Conservation (phyloP, 371 early-diverging fungal genomes). For the Syncephalastrum contaminatum region DNA sequence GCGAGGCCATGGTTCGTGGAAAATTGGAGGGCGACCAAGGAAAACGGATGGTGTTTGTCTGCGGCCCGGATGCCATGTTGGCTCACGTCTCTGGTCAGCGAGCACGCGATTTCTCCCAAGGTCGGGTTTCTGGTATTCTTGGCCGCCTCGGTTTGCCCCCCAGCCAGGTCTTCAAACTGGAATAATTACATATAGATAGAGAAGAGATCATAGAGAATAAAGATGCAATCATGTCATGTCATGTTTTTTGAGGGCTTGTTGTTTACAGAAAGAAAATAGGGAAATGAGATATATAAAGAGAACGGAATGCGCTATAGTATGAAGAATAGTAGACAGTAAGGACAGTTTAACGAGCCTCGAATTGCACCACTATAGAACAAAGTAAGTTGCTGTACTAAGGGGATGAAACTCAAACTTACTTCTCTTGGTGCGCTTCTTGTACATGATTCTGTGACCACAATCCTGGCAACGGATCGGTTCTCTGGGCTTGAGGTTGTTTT, state of each 20-base stretch:
- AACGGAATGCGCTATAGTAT: too few relatives aligned
- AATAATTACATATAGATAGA: conserved; percentile 5
- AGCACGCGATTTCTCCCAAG: conserved; percentile 43
- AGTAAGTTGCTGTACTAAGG: neutral
- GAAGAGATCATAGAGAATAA: too few relatives aligned
- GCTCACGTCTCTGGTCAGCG: conserved; percentile 38
- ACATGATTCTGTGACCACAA: conserved; percentile 95
- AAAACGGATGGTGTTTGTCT: conserved; percentile 35
- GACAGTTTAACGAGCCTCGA: conserved; percentile 76
- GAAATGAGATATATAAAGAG: too few relatives aligned
- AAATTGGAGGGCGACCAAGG: conserved; percentile 17
- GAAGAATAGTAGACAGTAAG: neutral
- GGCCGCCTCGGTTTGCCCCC: conserved; percentile 30
- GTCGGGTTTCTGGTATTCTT: conserved; percentile 38
- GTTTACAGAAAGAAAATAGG: too few relatives aligned
- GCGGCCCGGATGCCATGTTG: conserved; percentile 47
- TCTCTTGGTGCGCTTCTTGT: conserved; percentile 94
- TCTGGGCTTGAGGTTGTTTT: conserved; percentile 89
- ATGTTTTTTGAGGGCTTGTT: too few relatives aligned
- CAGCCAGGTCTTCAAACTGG: conserved; percentile 46
- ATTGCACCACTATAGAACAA: conserved; percentile 71
- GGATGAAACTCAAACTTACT: conserved; percentile 57
- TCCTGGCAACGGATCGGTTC: conserved; percentile 96
- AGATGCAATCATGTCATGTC: too few relatives aligned
- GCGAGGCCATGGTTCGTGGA: conserved; percentile 70